A percentile compares a stretch with the other conserved stretches of the same genome.
Evolutionary conservation across 2,329 filamentous ascomycete species (phyloP).

Genomic region (Stemphylium beticola): DNA sequence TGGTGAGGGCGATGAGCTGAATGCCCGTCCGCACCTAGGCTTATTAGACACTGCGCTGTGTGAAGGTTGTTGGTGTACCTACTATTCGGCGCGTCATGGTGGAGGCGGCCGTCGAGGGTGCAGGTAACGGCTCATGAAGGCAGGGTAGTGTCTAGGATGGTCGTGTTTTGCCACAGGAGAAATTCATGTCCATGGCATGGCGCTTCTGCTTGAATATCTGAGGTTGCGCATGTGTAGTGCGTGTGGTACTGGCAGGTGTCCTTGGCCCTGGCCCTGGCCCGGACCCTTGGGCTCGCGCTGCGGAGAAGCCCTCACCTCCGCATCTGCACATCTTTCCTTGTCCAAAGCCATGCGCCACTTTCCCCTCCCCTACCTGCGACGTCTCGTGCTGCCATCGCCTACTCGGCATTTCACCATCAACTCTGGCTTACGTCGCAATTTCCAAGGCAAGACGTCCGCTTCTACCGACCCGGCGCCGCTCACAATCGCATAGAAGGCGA

Average conservation of each 20-base stretch:
- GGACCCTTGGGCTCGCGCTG: slow-evolving; percentile 12
- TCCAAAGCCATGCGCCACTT: slow-evolving; percentile 29
- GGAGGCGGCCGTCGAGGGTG: slow-evolving; percentile 20
- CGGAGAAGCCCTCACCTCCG: slow-evolving; percentile 19
- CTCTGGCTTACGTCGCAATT: slow-evolving; percentile 26
- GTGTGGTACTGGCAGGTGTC: slow-evolving; percentile 14
- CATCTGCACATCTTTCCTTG: slow-evolving; percentile 18
- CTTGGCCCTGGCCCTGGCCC: slow-evolving; percentile 28
- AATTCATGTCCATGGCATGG: slow-evolving; percentile 23
- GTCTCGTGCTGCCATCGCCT: background rate
- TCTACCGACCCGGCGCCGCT: slow-evolving; percentile 10
- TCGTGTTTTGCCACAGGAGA: slow-evolving; percentile 4
- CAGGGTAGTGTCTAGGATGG: slow-evolving; percentile 9
- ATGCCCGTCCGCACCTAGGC: slow-evolving; percentile 65
- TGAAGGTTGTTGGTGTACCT: slow-evolving; percentile 11
- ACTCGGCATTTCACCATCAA: slow-evolving; percentile 29
- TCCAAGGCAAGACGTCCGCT: slow-evolving; percentile 35
- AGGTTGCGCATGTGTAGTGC: slow-evolving; percentile 3
- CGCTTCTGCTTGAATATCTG: background rate
- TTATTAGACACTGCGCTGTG: slow-evolving; percentile 18
- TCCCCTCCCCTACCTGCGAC: slow-evolving; percentile 4
- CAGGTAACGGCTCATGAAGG: slow-evolving; percentile 19
- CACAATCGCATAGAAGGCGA: slow-evolving; percentile 43
- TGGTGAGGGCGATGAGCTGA: slow-evolving; percentile 72
- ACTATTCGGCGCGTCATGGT: slow-evolving; percentile 51